Percentiles rank a stretch among this genome's conserved stretches.
phyloP scores from a whole-genome alignment of 2,329 filamentous ascomycete genomes.

The Venturia pyrina region DNA sequence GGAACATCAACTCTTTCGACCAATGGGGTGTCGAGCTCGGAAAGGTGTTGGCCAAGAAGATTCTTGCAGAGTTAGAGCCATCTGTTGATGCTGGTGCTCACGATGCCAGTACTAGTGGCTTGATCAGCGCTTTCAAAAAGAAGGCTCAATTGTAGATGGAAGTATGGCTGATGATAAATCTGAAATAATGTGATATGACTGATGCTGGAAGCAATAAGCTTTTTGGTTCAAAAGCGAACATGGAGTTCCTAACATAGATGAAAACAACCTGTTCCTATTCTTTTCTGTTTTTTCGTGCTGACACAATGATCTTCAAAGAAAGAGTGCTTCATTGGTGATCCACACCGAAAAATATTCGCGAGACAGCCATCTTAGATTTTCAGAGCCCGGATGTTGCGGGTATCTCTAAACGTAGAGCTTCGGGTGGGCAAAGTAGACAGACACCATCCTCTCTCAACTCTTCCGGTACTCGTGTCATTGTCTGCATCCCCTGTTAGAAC shows the following conservation, averaged over 20 bases:
- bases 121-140: constrained; percentile 89
- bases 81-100: constrained; percentile 62
- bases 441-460: too few species aligned
- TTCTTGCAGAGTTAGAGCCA: constrained; percentile 65
- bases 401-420: too few species aligned
- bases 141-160: constrained; percentile 6
- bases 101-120: constrained; percentile 76
- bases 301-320: too few species aligned
- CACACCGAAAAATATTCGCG: too few species aligned
- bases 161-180: not conserved
- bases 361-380: too few species aligned
- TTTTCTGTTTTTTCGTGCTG: not conserved
- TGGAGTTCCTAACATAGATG: not conserved
- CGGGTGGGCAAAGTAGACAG: too few species aligned
- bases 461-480: too few species aligned
- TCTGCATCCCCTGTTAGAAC: too few species aligned
- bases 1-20: constrained; percentile 99
- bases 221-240: not conserved
- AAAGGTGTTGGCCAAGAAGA: constrained; percentile 78
- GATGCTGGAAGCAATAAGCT: not conserved
- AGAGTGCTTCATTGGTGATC: too few species aligned
- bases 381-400: too few species aligned
- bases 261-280: not conserved
- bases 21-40: constrained; percentile 99
- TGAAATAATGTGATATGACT: not conserved